phyloP scores from a whole-genome alignment of 1,284 basidiomycete genomes.

The Termitomyces sp. region DNA sequence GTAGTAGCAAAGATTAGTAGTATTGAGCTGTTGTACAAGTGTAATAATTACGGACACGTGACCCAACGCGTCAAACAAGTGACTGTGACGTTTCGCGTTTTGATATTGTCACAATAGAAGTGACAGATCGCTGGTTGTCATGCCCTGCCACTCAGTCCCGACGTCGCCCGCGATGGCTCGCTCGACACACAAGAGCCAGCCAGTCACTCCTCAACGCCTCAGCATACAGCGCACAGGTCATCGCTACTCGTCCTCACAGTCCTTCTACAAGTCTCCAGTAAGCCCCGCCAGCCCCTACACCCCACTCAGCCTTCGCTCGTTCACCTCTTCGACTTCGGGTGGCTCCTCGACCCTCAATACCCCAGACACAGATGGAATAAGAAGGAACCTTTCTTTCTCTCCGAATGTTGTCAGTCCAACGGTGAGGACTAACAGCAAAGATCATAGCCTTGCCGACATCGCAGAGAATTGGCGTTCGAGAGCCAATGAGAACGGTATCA shows the following conservation, averaged over 20 bases:
- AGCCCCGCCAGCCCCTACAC: conserved; percentile 56
- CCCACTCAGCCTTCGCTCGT: conserved; percentile 60
- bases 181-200: conserved; percentile 30
- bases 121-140: conserved; percentile 17
- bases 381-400: conserved; percentile 36
- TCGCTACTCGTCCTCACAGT: conserved; percentile 28
- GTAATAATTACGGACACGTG: conserved; percentile 16
- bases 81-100: conserved; percentile 19
- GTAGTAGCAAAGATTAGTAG: too few relatives aligned
- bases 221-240: conserved; percentile 20
- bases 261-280: conserved; percentile 34
- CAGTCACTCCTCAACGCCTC: conserved; percentile 37
- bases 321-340: conserved; percentile 45
- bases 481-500: conserved; percentile 67
- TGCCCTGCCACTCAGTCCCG: conserved; percentile 33
- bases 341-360: conserved; percentile 52
- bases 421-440: conserved; percentile 25
- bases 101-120: conserved; percentile 4
- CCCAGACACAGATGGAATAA: conserved; percentile 34
- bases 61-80: conserved; percentile 14
- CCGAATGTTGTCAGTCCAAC: conserved; percentile 29
- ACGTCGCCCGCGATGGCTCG: conserved; percentile 38
- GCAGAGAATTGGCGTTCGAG: conserved; percentile 68
- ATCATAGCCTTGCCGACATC: conserved; percentile 53
- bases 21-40: background rate